These are phyloP conservation scores for Stachybotrys chartarum DNA, from an alignment of 2,329 filamentous ascomycete genomes.

Conservation along the genomic window DNA sequence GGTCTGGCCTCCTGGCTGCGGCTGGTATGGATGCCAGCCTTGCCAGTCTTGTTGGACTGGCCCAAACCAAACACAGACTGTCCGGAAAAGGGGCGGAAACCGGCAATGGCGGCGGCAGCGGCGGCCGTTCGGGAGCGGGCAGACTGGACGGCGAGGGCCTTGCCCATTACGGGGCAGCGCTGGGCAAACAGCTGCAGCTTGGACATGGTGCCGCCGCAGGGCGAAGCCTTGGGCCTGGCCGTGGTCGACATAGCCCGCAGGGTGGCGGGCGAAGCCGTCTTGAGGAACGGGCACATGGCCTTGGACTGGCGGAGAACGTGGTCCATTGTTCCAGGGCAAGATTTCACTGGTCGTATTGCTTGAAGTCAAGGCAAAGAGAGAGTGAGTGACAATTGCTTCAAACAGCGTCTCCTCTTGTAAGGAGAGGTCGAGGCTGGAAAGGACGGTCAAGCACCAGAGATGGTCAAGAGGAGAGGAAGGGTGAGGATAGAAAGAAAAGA, in stretches of 20 bases:
- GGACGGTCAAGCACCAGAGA: too few relatives aligned
- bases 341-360: not conserved
- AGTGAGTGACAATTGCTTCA: not conserved
- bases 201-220: slow-evolving; percentile 88
- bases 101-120: slow-evolving; percentile 28
- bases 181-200: slow-evolving; percentile 91
- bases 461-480: slow-evolving; percentile 9
- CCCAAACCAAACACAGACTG: not conserved
- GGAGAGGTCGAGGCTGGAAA: too few relatives aligned
- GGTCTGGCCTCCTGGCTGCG: slow-evolving; percentile 69
- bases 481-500: slow-evolving; percentile 7
- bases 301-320: slow-evolving; percentile 90
- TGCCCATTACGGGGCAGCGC: slow-evolving; percentile 97
- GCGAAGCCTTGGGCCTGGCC: slow-evolving; percentile 39
- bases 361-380: not conserved
- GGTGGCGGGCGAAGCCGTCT: slow-evolving; percentile 85
- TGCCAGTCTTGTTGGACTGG: slow-evolving; percentile 42
- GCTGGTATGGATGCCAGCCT: slow-evolving; percentile 77
- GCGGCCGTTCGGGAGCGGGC: slow-evolving; percentile 42
- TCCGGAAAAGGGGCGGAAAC: slow-evolving; percentile 43
- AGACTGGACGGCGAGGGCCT: slow-evolving; percentile 85
- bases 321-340: slow-evolving; percentile 60
- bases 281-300: slow-evolving; percentile 95
- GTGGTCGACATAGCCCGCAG: slow-evolving; percentile 81
- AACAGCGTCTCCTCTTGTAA: not conserved